Evolutionary conservation across 371 early-diverging fungal species (phyloP).

Genomic region (Phascolomyces articulosus): DNA sequence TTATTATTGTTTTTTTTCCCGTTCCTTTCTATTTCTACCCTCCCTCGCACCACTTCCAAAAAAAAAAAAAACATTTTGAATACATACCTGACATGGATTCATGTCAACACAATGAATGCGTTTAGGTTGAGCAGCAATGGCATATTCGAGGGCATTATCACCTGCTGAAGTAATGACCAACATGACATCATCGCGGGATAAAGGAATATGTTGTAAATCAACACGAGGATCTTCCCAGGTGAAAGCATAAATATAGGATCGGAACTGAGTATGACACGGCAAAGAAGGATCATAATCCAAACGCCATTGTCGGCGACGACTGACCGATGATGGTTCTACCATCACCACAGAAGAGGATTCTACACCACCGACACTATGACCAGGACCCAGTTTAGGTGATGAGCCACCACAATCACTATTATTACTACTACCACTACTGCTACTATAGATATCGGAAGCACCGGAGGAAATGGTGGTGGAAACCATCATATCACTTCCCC

Average conservation of each 20-base stretch:
- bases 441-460: not conserved
- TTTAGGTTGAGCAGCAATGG: conserved; percentile 66
- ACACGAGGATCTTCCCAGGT: conserved; percentile 89
- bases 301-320: conserved; percentile 58
- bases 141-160: conserved; percentile 86
- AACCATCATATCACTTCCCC: conserved; percentile 3
- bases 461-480: not conserved
- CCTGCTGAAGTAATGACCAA: conserved; percentile 88
- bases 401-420: not conserved
- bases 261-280: conserved; percentile 73
- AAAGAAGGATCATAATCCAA: conserved; percentile 69
- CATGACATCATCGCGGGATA: conserved; percentile 71
- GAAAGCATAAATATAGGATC: conserved; percentile 86
- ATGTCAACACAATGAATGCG: conserved; percentile 84
- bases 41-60: too few species aligned
- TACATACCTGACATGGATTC: conserved; percentile 80
- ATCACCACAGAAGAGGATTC: not conserved
- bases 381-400: not conserved
- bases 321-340: conserved; percentile 19
- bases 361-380: too few species aligned
- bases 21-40: not conserved
- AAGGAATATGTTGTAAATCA: conserved; percentile 71
- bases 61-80: too few species aligned
- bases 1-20: not conserved
- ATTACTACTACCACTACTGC: not conserved